phyloP scores from a whole-genome alignment of 2,329 filamentous ascomycete species.

The Septoria linicola region DNA sequence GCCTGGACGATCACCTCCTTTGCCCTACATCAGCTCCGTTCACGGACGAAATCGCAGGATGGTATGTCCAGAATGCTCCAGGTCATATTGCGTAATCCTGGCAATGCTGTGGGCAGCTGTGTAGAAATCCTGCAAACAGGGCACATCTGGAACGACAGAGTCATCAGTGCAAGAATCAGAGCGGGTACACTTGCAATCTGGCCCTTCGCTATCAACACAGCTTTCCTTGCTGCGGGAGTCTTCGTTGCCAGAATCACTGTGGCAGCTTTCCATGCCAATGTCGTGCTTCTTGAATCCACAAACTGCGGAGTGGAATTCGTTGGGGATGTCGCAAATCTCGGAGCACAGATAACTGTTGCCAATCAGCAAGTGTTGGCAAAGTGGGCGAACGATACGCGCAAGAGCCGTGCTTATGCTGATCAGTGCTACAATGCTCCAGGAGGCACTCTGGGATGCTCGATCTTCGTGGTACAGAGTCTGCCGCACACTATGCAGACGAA shows the following conservation, averaged over 20 bases:
- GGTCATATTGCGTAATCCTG: slow-evolving; percentile 13
- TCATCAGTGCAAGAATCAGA: background rate
- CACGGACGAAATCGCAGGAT: background rate
- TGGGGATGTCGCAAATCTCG: background rate
- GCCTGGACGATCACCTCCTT: slow-evolving; percentile 11
- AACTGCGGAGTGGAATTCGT: slow-evolving; percentile 12
- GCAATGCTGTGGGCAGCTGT: background rate
- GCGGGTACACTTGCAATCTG: background rate
- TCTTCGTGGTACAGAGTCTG: background rate
- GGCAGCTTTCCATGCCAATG: background rate
- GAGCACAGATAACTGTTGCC: background rate
- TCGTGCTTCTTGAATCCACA: slow-evolving; percentile 5
- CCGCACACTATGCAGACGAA: background rate
- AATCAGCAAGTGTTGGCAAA: background rate
- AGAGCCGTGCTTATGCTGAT: slow-evolving; percentile 12
- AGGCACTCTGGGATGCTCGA: slow-evolving; percentile 6
- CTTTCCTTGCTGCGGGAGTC: slow-evolving; percentile 8
- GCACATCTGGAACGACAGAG: background rate
- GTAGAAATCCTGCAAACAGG: slow-evolving; percentile 4
- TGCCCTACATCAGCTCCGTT: slow-evolving; percentile 10
- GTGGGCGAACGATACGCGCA: slow-evolving; percentile 4
- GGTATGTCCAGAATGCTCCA: slow-evolving; percentile 4
- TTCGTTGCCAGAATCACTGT: slow-evolving; percentile 8
- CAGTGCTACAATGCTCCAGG: slow-evolving; percentile 7
- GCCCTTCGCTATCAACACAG: slow-evolving; percentile 4